Conservation (phyloP, 208 protist species). For the Leishmania tarentolae region DNA sequence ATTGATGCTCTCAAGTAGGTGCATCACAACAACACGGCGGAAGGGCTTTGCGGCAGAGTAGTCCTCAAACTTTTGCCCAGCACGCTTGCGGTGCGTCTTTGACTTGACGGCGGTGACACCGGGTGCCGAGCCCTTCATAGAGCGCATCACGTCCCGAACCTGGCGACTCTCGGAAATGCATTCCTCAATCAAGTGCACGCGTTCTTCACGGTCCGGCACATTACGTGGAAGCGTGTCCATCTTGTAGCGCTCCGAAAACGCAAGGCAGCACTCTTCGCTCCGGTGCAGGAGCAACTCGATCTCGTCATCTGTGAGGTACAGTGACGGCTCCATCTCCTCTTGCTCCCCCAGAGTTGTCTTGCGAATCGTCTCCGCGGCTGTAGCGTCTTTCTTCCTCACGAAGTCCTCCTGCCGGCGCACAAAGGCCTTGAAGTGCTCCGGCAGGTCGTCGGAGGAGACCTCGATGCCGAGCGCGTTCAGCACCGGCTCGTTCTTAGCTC, state of each 20-base stretch:
- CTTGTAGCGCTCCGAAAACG: conserved; percentile 65
- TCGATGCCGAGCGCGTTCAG: conserved; percentile 70
- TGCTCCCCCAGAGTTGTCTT: conserved; percentile 72
- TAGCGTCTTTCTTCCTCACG: conserved; percentile 75
- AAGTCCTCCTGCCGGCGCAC: conserved; percentile 88
- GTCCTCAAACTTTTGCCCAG: conserved; percentile 88
- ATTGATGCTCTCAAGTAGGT: conserved; percentile 59
- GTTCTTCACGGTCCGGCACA: conserved; percentile 74
- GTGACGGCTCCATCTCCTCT: conserved; percentile 77
- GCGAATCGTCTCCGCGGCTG: conserved; percentile 37
- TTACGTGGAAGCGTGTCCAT: conserved; percentile 66
- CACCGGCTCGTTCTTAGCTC: conserved; percentile 32
- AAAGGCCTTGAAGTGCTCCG: conserved; percentile 80
- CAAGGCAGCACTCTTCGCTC: conserved; percentile 65
- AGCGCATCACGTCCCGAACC: conserved; percentile 77
- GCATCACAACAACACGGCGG: conserved; percentile 71
- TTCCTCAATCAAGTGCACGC: conserved; percentile 70
- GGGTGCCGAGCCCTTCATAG: conserved; percentile 75
- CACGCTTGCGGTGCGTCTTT: conserved; percentile 68
- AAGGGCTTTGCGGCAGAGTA: conserved; percentile 88
- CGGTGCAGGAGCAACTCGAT: conserved; percentile 66
- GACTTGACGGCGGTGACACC: conserved; percentile 80
- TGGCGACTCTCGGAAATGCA: conserved; percentile 83
- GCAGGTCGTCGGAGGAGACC: conserved; percentile 69
- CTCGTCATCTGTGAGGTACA: conserved; percentile 80